A percentile compares a stretch with the other conserved stretches of the same genome.
These are phyloP conservation scores for Neospora caninum DNA, from an alignment of 169 alveolate genomes.

Conservation along the genomic window DNA sequence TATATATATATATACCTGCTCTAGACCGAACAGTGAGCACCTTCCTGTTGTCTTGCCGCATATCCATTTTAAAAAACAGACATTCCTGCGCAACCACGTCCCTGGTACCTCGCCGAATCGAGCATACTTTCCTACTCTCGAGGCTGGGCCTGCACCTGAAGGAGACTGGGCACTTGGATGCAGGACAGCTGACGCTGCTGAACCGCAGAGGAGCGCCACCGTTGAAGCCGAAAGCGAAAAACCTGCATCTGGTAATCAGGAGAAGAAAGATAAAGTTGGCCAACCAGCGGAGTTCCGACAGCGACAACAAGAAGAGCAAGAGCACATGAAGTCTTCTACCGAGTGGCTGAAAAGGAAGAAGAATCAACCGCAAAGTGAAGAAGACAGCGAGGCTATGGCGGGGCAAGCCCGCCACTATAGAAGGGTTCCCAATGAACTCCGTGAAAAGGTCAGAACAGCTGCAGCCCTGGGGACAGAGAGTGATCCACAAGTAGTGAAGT, in stretches of 20 bases:
- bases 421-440: background rate
- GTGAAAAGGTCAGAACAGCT: background rate
- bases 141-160: background rate
- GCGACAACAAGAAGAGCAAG: background rate
- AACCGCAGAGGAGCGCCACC: background rate
- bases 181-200: background rate
- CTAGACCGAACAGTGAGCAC: too few species aligned
- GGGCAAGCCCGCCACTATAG: background rate
- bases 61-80: background rate
- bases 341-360: slow-evolving; percentile 3
- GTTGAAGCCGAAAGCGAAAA: background rate
- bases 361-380: background rate
- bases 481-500: too few species aligned
- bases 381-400: slow-evolving; percentile 11
- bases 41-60: too few species aligned
- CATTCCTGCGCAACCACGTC: background rate
- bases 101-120: background rate
- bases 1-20: too few species aligned
- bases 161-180: slow-evolving; percentile 16
- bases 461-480: too few species aligned
- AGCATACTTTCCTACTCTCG: slow-evolving; percentile 13
- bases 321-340: background rate
- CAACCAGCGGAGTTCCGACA: slow-evolving; percentile 8
- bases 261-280: background rate
- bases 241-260: background rate